phyloP scores from a whole-genome alignment of 2,329 filamentous ascomycete genomes.

The Stagonosporopsis tanaceti region DNA sequence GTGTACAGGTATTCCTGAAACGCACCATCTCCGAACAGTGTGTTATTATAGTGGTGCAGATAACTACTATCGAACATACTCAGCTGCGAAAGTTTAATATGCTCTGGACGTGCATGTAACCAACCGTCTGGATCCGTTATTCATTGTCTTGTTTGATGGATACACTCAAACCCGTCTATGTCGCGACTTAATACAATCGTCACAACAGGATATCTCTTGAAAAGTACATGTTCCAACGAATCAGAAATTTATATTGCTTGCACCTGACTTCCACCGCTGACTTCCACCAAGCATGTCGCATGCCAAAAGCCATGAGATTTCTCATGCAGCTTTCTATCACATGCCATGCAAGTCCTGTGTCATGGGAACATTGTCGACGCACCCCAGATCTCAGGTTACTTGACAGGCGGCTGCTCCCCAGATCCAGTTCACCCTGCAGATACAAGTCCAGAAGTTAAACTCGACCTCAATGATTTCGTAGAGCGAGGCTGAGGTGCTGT shows the following conservation, averaged over 20 bases:
- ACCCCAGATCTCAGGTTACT: slow-evolving; percentile 2
- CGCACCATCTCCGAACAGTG: neutral
- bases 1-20: neutral
- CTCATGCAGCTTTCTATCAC: neutral
- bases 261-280: no score
- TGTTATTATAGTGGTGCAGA: neutral
- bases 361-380: slow-evolving; percentile 1
- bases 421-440: slow-evolving; percentile 14
- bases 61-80: neutral
- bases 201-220: no score
- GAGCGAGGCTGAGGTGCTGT: neutral
- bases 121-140: neutral
- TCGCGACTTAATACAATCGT: neutral
- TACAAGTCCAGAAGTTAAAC: slow-evolving; percentile 6
- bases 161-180: neutral
- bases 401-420: slow-evolving; percentile 9
- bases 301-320: neutral
- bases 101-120: neutral
- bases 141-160: neutral
- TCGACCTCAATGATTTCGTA: slow-evolving; percentile 1
- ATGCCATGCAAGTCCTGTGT: slow-evolving; percentile 1
- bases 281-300: neutral
- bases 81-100: neutral
- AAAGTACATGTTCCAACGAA: no score
- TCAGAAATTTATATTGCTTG: no score